These are phyloP conservation scores for Pseudohyphozyma bogoriensis DNA, from an alignment of 768 basidiomycete genomes.

Conservation along the genomic window DNA sequence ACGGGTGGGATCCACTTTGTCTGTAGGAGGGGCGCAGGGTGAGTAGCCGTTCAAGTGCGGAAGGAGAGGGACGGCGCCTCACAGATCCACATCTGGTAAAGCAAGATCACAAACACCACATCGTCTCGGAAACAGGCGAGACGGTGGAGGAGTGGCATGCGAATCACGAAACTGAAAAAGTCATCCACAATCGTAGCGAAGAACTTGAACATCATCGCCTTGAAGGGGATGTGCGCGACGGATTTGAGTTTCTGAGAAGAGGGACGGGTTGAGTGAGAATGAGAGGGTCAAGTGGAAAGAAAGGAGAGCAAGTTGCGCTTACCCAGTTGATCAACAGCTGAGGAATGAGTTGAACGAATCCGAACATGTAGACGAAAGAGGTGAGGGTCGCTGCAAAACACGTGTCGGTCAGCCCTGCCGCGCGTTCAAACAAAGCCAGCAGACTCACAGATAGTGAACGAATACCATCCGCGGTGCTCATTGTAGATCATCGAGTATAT, in stretches of 20 bases:
- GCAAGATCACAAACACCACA: slow-evolving; percentile 34
- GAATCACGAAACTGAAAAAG: slow-evolving; percentile 24
- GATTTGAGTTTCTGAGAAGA: slow-evolving; percentile 46
- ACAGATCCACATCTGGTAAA: slow-evolving; percentile 8
- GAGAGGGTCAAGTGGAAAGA: slow-evolving; percentile 1
- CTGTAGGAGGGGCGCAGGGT: slow-evolving; percentile 67
- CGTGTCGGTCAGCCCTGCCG: neutral
- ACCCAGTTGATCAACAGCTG: slow-evolving; percentile 51
- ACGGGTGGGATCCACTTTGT: slow-evolving; percentile 86
- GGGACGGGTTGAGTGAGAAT: neutral
- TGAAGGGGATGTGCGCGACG: slow-evolving; percentile 97
- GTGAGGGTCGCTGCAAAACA: neutral
- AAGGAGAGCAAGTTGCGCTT: slow-evolving; percentile 64
- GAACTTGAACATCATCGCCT: slow-evolving; percentile 92
- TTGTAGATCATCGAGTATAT: slow-evolving; percentile 48
- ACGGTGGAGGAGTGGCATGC: slow-evolving; percentile 86
- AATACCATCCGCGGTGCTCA: slow-evolving; percentile 69
- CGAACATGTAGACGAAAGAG: slow-evolving; percentile 83
- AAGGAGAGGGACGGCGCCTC: neutral
- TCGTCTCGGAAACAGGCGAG: slow-evolving; percentile 50
- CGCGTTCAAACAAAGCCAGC: slow-evolving; percentile 44
- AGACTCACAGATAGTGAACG: slow-evolving; percentile 77
- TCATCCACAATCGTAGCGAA: slow-evolving; percentile 46
- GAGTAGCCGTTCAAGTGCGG: neutral
- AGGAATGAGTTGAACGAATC: slow-evolving; percentile 66